Conservation (phyloP, 768 basidiomycete species). For the Trametes cingulata region DNA sequence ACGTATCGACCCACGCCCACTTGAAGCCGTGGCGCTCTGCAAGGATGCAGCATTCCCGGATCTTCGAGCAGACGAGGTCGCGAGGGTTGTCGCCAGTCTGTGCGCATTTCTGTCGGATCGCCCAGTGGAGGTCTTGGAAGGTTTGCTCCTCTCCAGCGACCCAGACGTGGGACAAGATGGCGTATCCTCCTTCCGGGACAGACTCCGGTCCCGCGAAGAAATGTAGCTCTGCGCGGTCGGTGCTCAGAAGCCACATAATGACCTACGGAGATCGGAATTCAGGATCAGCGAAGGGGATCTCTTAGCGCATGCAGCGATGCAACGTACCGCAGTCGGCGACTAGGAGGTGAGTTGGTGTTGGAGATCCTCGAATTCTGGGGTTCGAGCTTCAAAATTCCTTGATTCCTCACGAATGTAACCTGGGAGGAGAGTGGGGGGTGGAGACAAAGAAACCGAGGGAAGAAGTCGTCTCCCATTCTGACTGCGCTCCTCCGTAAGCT, state of each 20-base stretch:
- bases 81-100: background rate
- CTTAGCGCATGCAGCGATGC: no score
- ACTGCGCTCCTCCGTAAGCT: no score
- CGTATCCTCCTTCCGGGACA: conserved; percentile 2
- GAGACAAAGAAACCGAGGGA: no score
- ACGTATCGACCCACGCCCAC: conserved; percentile 9
- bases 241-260: conserved; percentile 11
- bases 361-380: no score
- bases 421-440: no score
- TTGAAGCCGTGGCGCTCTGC: background rate
- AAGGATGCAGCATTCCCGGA: background rate
- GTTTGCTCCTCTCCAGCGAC: background rate
- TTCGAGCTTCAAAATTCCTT: no score
- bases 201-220: background rate
- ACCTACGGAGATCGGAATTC: background rate
- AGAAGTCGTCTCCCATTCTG: no score
- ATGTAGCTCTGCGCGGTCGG: conserved; percentile 5
- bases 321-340: no score
- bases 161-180: conserved; percentile 14
- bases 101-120: background rate
- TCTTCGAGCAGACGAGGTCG: background rate
- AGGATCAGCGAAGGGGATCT: no score
- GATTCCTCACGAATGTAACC: no score
- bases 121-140: background rate
- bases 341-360: no score